Evolutionary conservation across 768 basidiomycete species (phyloP), one percentile per base, ranked within the genome.

Genomic region (Termitomyces sp.): DNA sequence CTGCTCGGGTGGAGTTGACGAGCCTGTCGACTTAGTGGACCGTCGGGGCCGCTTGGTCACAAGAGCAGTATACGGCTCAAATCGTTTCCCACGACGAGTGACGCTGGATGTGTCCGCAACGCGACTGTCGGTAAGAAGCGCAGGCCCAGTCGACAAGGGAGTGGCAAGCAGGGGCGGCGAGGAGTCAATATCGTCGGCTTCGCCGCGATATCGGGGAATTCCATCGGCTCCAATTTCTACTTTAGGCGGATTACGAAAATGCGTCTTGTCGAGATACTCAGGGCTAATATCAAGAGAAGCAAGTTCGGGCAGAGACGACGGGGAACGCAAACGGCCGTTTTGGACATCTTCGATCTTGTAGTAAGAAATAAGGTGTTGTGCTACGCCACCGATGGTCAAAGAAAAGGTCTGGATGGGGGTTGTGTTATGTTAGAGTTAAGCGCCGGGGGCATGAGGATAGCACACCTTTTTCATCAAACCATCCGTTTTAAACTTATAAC

Each of bases 381-480:
- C 81, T 35, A 89, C 89, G 25, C 91, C 92, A 54, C 80, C 80
- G 58, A 95, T 92, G 21, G 86, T 86, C 55, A 97, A 76, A 11
- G 95, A 96, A 70, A 97, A 95, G 9, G 95, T 96, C 94, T 96
- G 68, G 29, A 54, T 11, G 27, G 25, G 53, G 50, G 17, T 34
- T 53, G 46, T 59, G 32, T 59, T 41, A 58, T 29, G 48, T 49
- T 41, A 54, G 31, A 35, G 43, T 53, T 49, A 43, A 32, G 52
- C 52, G 52, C 52, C 52, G n/a, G 25, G 14, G 19, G 9, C 10
- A 56, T 10, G 29, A n/a, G 14, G 12, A 37, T 29, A 16, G 71
- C 83, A 63, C 44, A 94, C 96, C 85, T 98, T 97, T 79, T 98
- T 98, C 86, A 98, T 93, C 70, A 98, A 82, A 7, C 96, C 96